phyloP scores from a whole-genome alignment of 2,329 filamentous ascomycete genomes.

The Diaporthe aspalathi region DNA sequence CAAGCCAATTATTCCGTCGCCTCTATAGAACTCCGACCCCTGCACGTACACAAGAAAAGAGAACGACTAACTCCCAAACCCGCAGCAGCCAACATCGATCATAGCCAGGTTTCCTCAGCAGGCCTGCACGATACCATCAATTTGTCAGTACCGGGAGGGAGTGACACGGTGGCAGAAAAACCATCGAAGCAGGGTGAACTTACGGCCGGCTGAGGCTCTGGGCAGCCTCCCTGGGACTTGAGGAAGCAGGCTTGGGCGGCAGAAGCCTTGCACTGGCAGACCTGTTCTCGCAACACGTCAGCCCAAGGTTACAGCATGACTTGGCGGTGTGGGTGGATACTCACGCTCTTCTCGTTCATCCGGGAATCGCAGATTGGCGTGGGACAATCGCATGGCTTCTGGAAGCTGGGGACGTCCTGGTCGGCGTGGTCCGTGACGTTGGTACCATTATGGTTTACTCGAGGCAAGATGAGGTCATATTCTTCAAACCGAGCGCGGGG shows the following conservation, averaged over 20 bases:
- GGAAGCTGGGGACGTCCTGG: constrained; percentile 39
- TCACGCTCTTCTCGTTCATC: constrained; percentile 40
- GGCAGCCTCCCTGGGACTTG: constrained; percentile 40
- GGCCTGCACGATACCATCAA: constrained; percentile 14
- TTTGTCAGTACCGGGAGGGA: neutral
- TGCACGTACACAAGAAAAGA: constrained; percentile 6
- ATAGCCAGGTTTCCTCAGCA: neutral
- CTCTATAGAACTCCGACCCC: constrained; percentile 19
- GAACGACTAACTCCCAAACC: neutral
- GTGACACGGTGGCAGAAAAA: neutral
- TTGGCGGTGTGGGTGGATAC: constrained; percentile 8
- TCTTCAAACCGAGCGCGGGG: neutral
- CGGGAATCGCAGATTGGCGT: constrained; percentile 37
- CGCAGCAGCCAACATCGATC: constrained; percentile 13
- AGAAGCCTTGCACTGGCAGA: constrained; percentile 41
- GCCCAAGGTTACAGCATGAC: neutral
- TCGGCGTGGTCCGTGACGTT: constrained; percentile 21
- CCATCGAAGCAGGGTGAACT: constrained; percentile 9
- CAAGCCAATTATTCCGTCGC: constrained; percentile 2
- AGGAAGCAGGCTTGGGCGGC: constrained; percentile 40
- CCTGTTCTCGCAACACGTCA: constrained; percentile 33
- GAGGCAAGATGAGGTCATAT: constrained; percentile 3
- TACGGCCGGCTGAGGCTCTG: constrained; percentile 39
- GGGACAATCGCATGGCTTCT: constrained; percentile 38
- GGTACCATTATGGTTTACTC: constrained; percentile 33